Conservation (phyloP, 1,284 basidiomycete species). For the Irpex sp. region DNA sequence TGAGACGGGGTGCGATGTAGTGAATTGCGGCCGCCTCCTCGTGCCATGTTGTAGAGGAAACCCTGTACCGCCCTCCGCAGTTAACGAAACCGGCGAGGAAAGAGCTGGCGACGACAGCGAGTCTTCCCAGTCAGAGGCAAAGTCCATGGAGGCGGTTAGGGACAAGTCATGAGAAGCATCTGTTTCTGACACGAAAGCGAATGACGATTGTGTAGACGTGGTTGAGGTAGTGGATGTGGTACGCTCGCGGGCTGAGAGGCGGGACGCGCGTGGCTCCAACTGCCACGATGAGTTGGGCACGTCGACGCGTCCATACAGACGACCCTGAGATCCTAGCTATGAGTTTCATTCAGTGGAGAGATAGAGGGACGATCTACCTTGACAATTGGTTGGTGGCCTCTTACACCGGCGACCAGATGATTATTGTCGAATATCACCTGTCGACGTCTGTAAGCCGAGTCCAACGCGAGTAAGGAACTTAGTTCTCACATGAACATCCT, state of each 20-base stretch:
- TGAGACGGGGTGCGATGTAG: slow-evolving; percentile 50
- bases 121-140: slow-evolving; percentile 68
- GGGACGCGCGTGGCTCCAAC: slow-evolving; percentile 58
- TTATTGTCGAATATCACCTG: slow-evolving; percentile 71
- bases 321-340: slow-evolving; percentile 43
- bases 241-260: slow-evolving; percentile 55
- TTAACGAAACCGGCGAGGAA: slow-evolving; percentile 56
- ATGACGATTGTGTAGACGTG: slow-evolving; percentile 72
- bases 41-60: slow-evolving; percentile 9
- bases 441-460: background rate
- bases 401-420: slow-evolving; percentile 66
- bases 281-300: slow-evolving; percentile 67
- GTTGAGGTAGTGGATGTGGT: slow-evolving; percentile 73
- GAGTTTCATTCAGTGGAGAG: background rate
- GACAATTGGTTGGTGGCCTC: slow-evolving; percentile 61
- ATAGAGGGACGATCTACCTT: slow-evolving; percentile 43
- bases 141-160: slow-evolving; percentile 73
- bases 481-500: slow-evolving; percentile 62
- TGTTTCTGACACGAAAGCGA: slow-evolving; percentile 71
- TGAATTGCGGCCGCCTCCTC: slow-evolving; percentile 18
- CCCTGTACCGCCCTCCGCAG: slow-evolving; percentile 41
- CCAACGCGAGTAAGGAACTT: background rate
- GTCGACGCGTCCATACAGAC: slow-evolving; percentile 64
- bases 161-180: slow-evolving; percentile 66
- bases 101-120: slow-evolving; percentile 48